Conservation (phyloP, 345 rosid genomes). For the Aquilaria yunnanensis region DNA sequence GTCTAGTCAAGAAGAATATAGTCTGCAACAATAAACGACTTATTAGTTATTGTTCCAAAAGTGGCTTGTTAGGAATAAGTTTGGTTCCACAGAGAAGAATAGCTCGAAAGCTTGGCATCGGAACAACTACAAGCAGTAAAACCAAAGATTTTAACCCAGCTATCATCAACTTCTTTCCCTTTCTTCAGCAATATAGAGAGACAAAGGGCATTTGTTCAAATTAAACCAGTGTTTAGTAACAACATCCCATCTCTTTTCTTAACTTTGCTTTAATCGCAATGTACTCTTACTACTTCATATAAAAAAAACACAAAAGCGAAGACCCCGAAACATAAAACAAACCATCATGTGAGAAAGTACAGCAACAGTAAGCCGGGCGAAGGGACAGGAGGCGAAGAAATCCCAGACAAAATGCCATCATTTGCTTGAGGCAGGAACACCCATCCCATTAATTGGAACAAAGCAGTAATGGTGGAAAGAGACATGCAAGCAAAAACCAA, state of each 20-base stretch:
- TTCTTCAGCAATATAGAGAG: no score
- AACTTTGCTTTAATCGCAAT: background rate
- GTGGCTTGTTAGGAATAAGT: constrained; percentile 40
- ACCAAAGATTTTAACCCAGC: background rate
- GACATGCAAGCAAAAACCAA: background rate
- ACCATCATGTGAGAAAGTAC: constrained; percentile 69
- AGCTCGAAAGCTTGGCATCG: constrained; percentile 12
- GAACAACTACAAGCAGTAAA: constrained; percentile 18
- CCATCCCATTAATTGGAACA: constrained; percentile 3
- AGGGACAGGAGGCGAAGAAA: constrained; percentile 38
- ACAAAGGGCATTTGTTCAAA: no score
- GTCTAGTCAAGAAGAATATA: constrained; percentile 92
- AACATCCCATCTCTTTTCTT: background rate
- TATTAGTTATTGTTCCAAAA: constrained; percentile 71
- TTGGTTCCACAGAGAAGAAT: constrained; percentile 8
- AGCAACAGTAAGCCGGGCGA: constrained; percentile 31
- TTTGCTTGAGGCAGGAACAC: constrained; percentile 16
- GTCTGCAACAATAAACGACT: constrained; percentile 84
- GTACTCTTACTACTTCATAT: constrained; percentile 15
- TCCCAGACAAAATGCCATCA: constrained; percentile 34
- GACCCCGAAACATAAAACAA: constrained; percentile 15
- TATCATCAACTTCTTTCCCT: no score
- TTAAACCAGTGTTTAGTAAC: background rate
- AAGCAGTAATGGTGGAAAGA: background rate
- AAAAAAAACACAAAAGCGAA: background rate